A percentile compares a stretch with the other conserved stretches of the same genome.
Conservation (phyloP, 2,329 filamentous ascomycete genomes). For the Fusarium sp. region DNA sequence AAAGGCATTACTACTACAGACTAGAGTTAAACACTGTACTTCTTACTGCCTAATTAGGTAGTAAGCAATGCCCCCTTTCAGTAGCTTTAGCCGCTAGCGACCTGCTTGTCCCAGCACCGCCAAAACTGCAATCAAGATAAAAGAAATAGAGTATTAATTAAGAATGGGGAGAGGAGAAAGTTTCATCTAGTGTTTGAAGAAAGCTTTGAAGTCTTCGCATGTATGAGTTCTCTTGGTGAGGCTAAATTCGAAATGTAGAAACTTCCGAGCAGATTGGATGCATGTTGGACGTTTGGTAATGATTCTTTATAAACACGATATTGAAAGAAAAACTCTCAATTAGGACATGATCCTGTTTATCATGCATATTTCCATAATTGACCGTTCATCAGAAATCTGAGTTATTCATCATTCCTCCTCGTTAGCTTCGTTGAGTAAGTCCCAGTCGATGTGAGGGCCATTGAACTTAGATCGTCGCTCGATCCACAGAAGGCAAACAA, state of each 20-base stretch:
- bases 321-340: fast-evolving
- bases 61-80: not conserved
- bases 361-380: fast-evolving
- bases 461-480: not conserved
- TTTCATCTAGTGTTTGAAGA: no score
- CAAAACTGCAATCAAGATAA: not conserved
- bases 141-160: not conserved
- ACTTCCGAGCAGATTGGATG: fast-evolving
- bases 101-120: not conserved
- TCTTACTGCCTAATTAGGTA: not conserved
- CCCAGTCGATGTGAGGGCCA: not conserved
- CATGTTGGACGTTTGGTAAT: fast-evolving
- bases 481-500: not conserved
- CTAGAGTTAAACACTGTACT: not conserved
- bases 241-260: no score
- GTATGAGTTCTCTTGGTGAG: no score
- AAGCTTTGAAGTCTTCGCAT: not conserved
- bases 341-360: fast-evolving
- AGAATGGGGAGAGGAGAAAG: not conserved
- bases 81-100: not conserved
- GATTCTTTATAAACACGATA: fast-evolving
- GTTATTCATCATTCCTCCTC: not conserved
- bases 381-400: fast-evolving
- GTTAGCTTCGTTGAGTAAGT: not conserved
- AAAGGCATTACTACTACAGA: not conserved